Evolutionary conservation across 345 rosid genomes (phyloP), one percentile per base, ranked within the genome.

Genomic region (Litchi chinensis): DNA sequence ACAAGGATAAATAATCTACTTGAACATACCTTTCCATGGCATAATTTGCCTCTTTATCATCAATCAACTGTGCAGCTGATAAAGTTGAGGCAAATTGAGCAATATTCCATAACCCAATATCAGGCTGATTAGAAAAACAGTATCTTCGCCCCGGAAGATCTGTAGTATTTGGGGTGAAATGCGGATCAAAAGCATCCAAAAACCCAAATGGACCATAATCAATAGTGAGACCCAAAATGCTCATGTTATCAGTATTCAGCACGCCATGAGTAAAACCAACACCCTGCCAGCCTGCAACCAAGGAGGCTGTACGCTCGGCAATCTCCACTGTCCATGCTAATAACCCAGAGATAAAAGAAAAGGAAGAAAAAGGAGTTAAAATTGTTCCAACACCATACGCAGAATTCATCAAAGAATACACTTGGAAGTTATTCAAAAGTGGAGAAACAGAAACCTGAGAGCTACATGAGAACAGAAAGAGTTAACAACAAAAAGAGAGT

Each of bases 191-290:
- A 65, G 98, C 97, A 86, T 96, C 99, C 85, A 96, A 84, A 87
- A 96, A 96, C 57, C 99, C 99, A 73, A 96, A 96, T 3, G 99
- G 99, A 68, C 98, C 99, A 79, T 96, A 96, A 88, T 96, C 97
- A 73, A 96, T 94, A 7, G 98, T 94, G 65, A 91, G 95, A 67
- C 99, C 99, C 78, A 94, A 88, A 81, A 96, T 84, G 88, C 99
- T 96, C 98, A 94, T 96, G 81, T 96, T 96, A 83, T 94, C 99
- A 5, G 98, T 96, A 89, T 96, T 96, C 83, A 96, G 88, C 79
- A 96, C 98, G 62, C 99, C 99, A 70, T 96, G 99, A 19, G 98
- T 94, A 86, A 96, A 96, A 66, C 99, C 97, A 81, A 96, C 94
- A 66, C 99, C 98, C 83, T 94, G 99, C 98, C 99, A 96, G 77